These are phyloP conservation scores for Phytopythium helicoides DNA, from an alignment of 352 stramenopile genomes.

Conservation along the genomic window DNA sequence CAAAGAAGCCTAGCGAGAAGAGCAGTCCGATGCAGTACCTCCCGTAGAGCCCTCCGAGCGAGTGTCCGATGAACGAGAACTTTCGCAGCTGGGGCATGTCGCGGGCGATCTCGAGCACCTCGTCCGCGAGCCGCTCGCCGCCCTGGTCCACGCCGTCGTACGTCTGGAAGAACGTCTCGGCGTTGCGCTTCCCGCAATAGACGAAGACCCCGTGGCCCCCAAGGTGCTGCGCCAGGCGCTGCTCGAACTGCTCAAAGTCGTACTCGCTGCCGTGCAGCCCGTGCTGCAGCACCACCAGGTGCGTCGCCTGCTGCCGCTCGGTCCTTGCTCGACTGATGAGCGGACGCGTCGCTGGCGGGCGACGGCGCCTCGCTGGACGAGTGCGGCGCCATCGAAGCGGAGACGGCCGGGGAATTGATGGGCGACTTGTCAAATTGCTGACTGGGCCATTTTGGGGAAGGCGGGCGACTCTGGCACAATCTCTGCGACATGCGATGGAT, in stretches of 20 bases:
- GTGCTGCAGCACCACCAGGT: conserved; percentile 75
- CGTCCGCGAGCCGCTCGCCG: conserved; percentile 63
- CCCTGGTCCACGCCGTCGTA: conserved; percentile 76
- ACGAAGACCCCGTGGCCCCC: conserved; percentile 41
- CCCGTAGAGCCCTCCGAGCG: conserved; percentile 76
- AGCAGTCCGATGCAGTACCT: conserved; percentile 74
- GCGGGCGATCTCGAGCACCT: conserved; percentile 49
- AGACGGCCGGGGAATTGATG: too few relatives aligned
- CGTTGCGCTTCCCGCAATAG: conserved; percentile 49
- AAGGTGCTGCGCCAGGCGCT: conserved; percentile 50
- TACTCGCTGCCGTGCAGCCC: conserved; percentile 61
- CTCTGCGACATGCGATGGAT: too few relatives aligned
- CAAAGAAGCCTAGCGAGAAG: conserved; percentile 69
- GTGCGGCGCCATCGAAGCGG: too few relatives aligned
- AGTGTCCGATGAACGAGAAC: conserved; percentile 77
- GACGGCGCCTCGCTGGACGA: too few relatives aligned
- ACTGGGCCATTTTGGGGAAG: too few relatives aligned
- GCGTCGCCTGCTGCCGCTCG: conserved; percentile 23
- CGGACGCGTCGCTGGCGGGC: too few relatives aligned
- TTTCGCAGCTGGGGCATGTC: conserved; percentile 62
- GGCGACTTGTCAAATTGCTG: too few relatives aligned
- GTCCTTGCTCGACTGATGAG: conserved; percentile 4
- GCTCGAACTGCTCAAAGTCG: conserved; percentile 59
- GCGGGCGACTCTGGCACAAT: too few relatives aligned
- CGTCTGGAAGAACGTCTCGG: conserved; percentile 60